These are phyloP conservation scores for Claviceps maximensis DNA, from an alignment of 2,329 filamentous ascomycete species.

Conservation along the genomic window DNA sequence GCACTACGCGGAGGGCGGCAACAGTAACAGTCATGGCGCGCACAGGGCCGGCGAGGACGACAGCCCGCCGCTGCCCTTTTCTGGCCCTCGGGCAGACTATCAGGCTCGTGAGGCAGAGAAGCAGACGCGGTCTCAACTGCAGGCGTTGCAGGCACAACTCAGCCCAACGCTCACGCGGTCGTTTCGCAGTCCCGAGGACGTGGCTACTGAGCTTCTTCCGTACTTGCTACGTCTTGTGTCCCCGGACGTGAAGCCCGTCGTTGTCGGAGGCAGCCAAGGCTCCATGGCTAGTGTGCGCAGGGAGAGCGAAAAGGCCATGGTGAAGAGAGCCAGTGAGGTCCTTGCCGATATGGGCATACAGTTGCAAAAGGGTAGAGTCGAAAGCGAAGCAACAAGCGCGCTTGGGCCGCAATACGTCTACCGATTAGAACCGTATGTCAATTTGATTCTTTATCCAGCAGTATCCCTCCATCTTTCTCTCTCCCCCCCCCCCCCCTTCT, in stretches of 20 bases:
- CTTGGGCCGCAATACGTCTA: conserved; percentile 68
- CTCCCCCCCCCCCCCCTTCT: too few relatives aligned
- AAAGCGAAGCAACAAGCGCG: conserved; percentile 46
- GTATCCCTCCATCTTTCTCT: background rate
- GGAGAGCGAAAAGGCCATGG: conserved; percentile 69
- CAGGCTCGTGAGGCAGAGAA: conserved; percentile 70
- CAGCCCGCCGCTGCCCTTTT: conserved; percentile 54
- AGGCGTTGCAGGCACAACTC: conserved; percentile 58
- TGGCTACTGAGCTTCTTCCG: conserved; percentile 73
- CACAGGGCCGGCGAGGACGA: conserved; percentile 27
- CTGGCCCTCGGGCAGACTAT: conserved; percentile 70
- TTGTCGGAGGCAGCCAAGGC: conserved; percentile 55
- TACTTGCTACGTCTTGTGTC: conserved; percentile 74
- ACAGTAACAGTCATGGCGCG: conserved; percentile 14
- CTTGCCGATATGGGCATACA: conserved; percentile 72
- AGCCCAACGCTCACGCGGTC: conserved; percentile 58
- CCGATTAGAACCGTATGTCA: conserved; percentile 80
- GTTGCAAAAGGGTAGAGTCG: conserved; percentile 70
- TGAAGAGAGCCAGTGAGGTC: conserved; percentile 64
- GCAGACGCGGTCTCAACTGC: conserved; percentile 60
- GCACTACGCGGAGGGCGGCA: conserved; percentile 26
- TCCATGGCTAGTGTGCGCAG: conserved; percentile 76
- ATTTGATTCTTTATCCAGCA: too few relatives aligned
- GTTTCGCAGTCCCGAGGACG: conserved; percentile 65
- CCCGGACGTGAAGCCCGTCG: conserved; percentile 81